Conservation (phyloP, 257 asterid species). For the Nemophila menziesii region DNA sequence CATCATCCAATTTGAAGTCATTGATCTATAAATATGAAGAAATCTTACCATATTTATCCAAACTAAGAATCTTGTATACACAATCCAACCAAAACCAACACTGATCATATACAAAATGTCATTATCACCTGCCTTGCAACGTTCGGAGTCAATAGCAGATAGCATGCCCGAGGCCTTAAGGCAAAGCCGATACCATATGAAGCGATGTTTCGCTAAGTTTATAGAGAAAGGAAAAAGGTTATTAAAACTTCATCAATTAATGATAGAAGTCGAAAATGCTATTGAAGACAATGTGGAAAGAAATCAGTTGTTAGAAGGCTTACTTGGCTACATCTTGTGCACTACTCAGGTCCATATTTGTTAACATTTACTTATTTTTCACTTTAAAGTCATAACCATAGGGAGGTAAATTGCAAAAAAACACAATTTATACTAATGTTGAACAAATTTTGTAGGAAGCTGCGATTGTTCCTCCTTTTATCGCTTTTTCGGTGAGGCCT, state of each 20-base stretch:
- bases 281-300: conserved; percentile 58
- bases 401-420: too few relatives aligned
- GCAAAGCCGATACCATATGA: conserved; percentile 85
- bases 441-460: conserved; percentile 50
- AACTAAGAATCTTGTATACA: conserved; percentile 4
- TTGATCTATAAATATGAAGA: conserved; percentile 32
- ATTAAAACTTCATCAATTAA: conserved; percentile 52
- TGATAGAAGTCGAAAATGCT: conserved; percentile 77
- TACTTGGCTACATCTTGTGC: conserved; percentile 83
- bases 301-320: conserved; percentile 52
- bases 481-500: conserved; percentile 75
- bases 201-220: conserved; percentile 72
- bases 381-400: neutral
- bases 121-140: conserved; percentile 36
- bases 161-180: conserved; percentile 89
- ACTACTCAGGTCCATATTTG: conserved; percentile 52
- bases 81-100: conserved; percentile 1
- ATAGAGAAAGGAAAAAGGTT: conserved; percentile 57
- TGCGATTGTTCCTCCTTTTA: conserved; percentile 72
- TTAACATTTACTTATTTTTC: neutral
- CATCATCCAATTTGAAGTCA: neutral
- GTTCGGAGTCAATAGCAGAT: conserved; percentile 58
- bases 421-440: too few relatives aligned
- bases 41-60: conserved; percentile 5
- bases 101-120: conserved; percentile 21